Evolutionary conservation across 805 yeast genomes (phyloP).

Genomic region (Monosporozyma unispora): DNA sequence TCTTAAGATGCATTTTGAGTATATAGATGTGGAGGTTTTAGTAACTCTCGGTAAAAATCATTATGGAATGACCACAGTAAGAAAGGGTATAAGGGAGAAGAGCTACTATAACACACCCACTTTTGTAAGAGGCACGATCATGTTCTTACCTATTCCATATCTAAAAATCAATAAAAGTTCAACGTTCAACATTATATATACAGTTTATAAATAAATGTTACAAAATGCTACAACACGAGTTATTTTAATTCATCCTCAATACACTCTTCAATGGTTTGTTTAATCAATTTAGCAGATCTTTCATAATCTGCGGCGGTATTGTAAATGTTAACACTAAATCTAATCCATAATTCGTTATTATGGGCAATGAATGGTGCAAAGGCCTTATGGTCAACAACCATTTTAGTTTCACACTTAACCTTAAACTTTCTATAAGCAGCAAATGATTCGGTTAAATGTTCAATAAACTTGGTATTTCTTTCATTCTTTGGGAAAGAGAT

Average conservation of each 20-base stretch:
- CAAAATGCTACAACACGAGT: no score
- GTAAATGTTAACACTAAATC: constrained; percentile 56
- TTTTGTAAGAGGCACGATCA: no score
- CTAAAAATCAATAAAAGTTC: no score
- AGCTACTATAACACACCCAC: no score
- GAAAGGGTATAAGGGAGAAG: no score
- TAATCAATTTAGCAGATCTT: background rate
- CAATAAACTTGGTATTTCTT: constrained; percentile 13
- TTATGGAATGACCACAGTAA: no score
- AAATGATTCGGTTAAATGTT: constrained; percentile 12
- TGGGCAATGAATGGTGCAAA: constrained; percentile 40
- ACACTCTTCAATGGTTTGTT: constrained; percentile 1
- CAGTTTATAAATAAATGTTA: no score
- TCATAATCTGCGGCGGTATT: constrained; percentile 47
- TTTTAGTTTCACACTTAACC: constrained; percentile 14
- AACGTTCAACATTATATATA: no score
- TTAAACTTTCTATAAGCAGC: constrained; percentile 11
- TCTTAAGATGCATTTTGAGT: no score
- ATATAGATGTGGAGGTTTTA: no score
- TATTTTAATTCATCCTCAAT: background rate
- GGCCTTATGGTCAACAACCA: constrained; percentile 32
- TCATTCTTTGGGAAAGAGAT: constrained; percentile 38
- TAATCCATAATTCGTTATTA: constrained; percentile 33
- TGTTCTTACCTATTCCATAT: no score
- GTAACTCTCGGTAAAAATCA: no score